Evolutionary conservation across 2,329 filamentous ascomycete species (phyloP).

Genomic region (Colletotrichum aenigma): DNA sequence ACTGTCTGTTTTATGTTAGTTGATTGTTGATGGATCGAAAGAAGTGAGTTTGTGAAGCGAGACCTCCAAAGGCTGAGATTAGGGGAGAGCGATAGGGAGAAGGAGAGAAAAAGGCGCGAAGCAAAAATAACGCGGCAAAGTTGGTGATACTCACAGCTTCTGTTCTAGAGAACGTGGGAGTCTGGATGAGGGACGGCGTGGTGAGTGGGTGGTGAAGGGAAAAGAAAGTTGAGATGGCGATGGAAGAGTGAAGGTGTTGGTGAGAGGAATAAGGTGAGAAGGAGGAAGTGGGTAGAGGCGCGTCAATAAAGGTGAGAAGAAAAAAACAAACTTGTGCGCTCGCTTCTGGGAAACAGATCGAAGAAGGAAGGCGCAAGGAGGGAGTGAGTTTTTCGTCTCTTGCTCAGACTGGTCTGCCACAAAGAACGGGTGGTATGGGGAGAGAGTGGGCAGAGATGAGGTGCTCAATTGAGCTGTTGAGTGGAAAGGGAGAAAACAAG

Average conservation of each 20-base stretch:
- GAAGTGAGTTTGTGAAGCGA: not conserved
- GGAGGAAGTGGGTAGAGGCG: not conserved
- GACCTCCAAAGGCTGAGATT: not conserved
- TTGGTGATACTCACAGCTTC: not conserved
- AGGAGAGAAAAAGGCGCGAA: not conserved
- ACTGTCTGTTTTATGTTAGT: conserved; percentile 2
- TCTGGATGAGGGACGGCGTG: not conserved
- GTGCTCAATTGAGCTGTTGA: not conserved
- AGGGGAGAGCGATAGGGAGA: not conserved
- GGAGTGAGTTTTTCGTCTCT: not conserved
- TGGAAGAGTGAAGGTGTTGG: not conserved
- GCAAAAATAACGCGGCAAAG: not conserved
- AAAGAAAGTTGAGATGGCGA: not conserved
- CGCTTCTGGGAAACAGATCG: not conserved
- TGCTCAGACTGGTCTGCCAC: not conserved
- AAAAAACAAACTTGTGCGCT: not conserved
- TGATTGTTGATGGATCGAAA: not conserved
- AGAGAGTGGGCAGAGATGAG: not conserved
- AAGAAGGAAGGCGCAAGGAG: not conserved
- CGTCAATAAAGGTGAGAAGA: not conserved
- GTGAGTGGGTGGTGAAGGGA: not conserved
- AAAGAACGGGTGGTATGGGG: not conserved
- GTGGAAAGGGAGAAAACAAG: not conserved
- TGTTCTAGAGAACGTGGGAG: not conserved
- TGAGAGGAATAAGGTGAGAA: not conserved